A percentile compares a stretch with the other conserved stretches of the same genome.
These are phyloP conservation scores for Starmerella kuoi DNA, from an alignment of 805 yeast species.

Conservation along the genomic window DNA sequence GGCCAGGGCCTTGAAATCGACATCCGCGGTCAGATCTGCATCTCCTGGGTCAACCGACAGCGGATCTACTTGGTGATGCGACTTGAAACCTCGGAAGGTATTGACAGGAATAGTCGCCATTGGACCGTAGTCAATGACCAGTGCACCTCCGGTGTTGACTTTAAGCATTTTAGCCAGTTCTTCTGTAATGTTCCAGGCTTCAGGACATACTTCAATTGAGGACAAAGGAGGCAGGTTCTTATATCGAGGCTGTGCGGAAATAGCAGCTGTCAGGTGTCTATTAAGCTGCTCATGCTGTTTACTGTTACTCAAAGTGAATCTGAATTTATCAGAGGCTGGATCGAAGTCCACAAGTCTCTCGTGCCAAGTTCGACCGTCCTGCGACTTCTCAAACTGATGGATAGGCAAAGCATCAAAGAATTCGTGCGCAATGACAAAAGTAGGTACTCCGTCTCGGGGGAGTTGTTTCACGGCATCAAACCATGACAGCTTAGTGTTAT, in stretches of 20 bases:
- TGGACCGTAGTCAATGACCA: conserved; percentile 71
- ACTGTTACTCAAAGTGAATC: conserved; percentile 12
- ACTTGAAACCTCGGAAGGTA: conserved; percentile 58
- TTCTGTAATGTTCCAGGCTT: conserved; percentile 46
- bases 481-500: conserved; percentile 32
- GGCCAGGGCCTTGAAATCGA: conserved; percentile 56
- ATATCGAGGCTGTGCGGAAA: conserved; percentile 33
- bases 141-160: conserved; percentile 44
- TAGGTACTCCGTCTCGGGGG: conserved; percentile 33
- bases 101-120: conserved; percentile 51
- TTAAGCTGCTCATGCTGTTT: background rate
- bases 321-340: conserved; percentile 14
- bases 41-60: conserved; percentile 58
- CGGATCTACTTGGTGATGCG: conserved; percentile 65
- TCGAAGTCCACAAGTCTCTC: conserved; percentile 56
- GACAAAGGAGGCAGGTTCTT: conserved; percentile 42
- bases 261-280: conserved; percentile 10
- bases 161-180: conserved; percentile 39
- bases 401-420: conserved; percentile 81
- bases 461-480: conserved; percentile 25
- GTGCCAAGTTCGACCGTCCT: conserved; percentile 52
- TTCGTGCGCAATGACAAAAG: conserved; percentile 69
- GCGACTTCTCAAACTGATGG: conserved; percentile 46
- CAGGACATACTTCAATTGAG: conserved; percentile 63
- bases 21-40: conserved; percentile 74